Evolutionary conservation across 2,329 filamentous ascomycete species (phyloP).

Genomic region (Zelopaecilomyces penicillatus): DNA sequence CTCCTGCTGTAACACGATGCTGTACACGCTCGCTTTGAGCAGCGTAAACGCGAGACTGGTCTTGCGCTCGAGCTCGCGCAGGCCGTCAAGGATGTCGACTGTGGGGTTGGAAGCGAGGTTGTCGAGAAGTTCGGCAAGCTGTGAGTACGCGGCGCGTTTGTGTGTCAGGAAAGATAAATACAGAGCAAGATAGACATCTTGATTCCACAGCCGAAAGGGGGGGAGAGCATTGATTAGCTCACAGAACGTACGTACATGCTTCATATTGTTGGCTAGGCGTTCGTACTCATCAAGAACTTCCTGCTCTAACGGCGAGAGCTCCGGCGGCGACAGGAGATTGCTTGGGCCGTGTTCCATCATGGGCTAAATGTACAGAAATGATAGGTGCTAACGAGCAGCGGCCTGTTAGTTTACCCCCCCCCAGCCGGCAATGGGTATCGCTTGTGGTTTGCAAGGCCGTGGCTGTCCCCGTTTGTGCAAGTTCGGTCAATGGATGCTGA

Average conservation of each 20-base stretch:
- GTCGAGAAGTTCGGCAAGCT: slow-evolving; percentile 54
- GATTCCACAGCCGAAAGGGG: not conserved
- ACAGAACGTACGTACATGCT: slow-evolving; percentile 51
- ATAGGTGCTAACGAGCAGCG: too few relatives aligned
- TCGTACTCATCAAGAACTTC: slow-evolving; percentile 94
- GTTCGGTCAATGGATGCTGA: too few relatives aligned
- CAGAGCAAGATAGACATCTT: not conserved
- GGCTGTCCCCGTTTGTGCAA: too few relatives aligned
- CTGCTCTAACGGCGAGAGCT: slow-evolving; percentile 76
- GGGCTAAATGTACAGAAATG: not conserved
- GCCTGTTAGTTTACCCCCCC: too few relatives aligned
- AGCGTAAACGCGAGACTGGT: slow-evolving; percentile 91
- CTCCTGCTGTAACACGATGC: slow-evolving; percentile 96
- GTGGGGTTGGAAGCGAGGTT: slow-evolving; percentile 62
- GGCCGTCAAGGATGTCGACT: slow-evolving; percentile 74
- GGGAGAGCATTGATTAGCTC: not conserved
- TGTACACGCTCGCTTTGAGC: slow-evolving; percentile 96
- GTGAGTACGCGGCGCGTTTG: slow-evolving; percentile 4
- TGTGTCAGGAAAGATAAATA: not conserved
- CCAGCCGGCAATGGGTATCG: too few relatives aligned
- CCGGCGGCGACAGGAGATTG: slow-evolving; percentile 35
- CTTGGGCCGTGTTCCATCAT: slow-evolving; percentile 14
- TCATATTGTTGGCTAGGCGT: slow-evolving; percentile 79
- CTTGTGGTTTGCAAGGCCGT: too few relatives aligned
- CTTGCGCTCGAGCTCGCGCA: slow-evolving; percentile 85